Base-by-base conservation (phyloP, 2,329 filamentous ascomycete species). In the Neodidymelliopsis sp. region DNA sequence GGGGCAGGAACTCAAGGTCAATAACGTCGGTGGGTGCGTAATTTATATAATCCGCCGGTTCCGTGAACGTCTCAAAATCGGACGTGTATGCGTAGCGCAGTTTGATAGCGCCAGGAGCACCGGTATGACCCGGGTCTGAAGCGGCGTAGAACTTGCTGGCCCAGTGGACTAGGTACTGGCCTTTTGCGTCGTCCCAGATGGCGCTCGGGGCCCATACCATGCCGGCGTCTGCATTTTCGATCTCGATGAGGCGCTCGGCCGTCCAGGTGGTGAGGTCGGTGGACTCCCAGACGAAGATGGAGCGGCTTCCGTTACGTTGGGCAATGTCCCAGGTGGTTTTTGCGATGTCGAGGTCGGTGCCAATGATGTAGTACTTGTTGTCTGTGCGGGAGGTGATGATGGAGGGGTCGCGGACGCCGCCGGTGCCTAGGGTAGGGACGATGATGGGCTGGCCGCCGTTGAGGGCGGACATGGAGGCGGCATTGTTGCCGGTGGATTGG, bases 191-290 rank as follows among this genome's bases (percentile, higher is more conserved):
- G 54, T 84, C 80, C 75, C 77, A 84, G 40, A 83, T 77, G 0
- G 81, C 81, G 39, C 80, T 78, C 0, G 81, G 82, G 0, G 81
- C 81, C 81, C 81, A 84, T 0, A 82, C 79, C 81, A 83, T 84
- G 3, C 81, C 81, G 0, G 80, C 81, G 3, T 74, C 78, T n/a
- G 65, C 64, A 47, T 81, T 75, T 56, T 83, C 81, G 9, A 84
- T 80, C 0, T 63, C 67, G 1, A 80, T 74, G 2, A 84, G 69
- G 5, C 79, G 68, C 59, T 82, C 79, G 10, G 69, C 67, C 9
- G 58, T 71, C 77, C 79, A 83, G 50, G 75, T 79, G 6, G 80
- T 62, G 4, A 83, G 65, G 42, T 83, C 78, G 0, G 74, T 78
- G 53, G 74, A 79, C 57, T 83, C 79, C 80, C 81, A 84, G 9